Evolutionary conservation across 345 rosid genomes (phyloP).

Genomic region (Sonneratia alba): DNA sequence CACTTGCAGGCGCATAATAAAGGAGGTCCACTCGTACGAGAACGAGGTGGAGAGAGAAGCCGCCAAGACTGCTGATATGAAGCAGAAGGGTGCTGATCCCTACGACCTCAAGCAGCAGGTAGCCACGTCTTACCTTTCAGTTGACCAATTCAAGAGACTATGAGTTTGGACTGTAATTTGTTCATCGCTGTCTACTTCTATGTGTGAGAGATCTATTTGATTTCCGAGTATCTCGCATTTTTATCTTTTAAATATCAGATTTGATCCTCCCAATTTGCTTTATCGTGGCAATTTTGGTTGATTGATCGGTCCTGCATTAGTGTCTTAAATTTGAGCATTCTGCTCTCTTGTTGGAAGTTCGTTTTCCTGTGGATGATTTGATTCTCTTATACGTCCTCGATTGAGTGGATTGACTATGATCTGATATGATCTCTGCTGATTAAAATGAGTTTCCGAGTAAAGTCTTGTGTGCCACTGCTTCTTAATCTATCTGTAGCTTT

Average conservation of each 20-base stretch:
- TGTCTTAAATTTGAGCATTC: not conserved
- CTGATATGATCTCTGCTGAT: not conserved
- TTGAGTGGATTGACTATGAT: not conserved
- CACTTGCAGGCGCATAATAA: constrained; percentile 69
- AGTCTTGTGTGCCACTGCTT: not conserved
- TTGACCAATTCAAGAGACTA: not conserved
- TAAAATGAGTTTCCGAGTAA: not conserved
- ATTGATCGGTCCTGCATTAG: not conserved
- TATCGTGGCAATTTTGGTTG: no score
- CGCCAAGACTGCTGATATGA: constrained; percentile 76
- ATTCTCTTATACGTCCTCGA: not conserved
- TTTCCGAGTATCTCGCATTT: no score
- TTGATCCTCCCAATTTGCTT: no score
- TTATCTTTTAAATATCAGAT: no score
- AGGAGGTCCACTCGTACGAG: constrained; percentile 83
- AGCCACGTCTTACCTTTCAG: not conserved
- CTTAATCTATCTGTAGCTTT: not conserved
- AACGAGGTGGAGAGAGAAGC: constrained; percentile 93
- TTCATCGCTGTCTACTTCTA: no score
- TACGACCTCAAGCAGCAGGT: constrained; percentile 97
- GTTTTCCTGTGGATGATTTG: not conserved
- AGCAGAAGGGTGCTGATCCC: constrained; percentile 83
- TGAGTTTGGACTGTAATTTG: no score
- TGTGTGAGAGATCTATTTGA: no score
- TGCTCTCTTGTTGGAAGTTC: not conserved